phyloP scores from a whole-genome alignment of 2,329 filamentous ascomycete species.

The Scolecobasidium constrictum region DNA sequence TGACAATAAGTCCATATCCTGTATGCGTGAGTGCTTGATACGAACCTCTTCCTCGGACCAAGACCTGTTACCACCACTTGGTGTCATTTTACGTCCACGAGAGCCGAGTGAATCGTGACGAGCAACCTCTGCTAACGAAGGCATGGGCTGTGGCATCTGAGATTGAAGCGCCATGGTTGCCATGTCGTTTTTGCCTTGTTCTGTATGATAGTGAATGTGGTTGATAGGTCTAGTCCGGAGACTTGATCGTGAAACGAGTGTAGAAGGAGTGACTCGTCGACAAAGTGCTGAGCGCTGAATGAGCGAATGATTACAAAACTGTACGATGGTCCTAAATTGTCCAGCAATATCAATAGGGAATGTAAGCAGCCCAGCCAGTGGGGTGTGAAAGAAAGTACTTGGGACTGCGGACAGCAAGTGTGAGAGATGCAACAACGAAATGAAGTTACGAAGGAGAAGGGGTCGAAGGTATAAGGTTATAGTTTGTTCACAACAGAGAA shows the following conservation, averaged over 20 bases:
- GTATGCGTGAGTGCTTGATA: constrained; percentile 10
- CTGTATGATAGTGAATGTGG: neutral
- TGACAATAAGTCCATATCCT: constrained; percentile 1
- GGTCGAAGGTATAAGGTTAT: neutral
- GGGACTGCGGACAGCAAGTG: constrained; percentile 17
- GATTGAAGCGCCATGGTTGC: constrained; percentile 1
- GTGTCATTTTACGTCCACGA: constrained; percentile 57
- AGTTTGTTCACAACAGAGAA: neutral
- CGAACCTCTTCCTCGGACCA: constrained; percentile 80
- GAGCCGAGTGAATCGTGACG: constrained; percentile 49
- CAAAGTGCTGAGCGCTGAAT: too few relatives aligned
- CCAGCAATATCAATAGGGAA: constrained; percentile 37
- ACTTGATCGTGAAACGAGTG: too few relatives aligned
- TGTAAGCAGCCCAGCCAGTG: constrained; percentile 45
- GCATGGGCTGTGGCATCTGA: constrained; percentile 8
- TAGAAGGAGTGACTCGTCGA: too few relatives aligned
- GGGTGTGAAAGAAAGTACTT: constrained; percentile 38
- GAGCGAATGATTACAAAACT: constrained; percentile 6
- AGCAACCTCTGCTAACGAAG: constrained; percentile 30
- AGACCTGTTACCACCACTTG: constrained; percentile 65
- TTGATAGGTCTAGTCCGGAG: too few relatives aligned
- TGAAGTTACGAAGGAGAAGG: constrained; percentile 1
- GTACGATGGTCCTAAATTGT: constrained; percentile 17
- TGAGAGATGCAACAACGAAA: constrained; percentile 19
- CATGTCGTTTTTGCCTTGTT: neutral